Base-by-base conservation (phyloP, 2,329 filamentous ascomycete genomes). In the Amauroascus verrucosus region DNA sequence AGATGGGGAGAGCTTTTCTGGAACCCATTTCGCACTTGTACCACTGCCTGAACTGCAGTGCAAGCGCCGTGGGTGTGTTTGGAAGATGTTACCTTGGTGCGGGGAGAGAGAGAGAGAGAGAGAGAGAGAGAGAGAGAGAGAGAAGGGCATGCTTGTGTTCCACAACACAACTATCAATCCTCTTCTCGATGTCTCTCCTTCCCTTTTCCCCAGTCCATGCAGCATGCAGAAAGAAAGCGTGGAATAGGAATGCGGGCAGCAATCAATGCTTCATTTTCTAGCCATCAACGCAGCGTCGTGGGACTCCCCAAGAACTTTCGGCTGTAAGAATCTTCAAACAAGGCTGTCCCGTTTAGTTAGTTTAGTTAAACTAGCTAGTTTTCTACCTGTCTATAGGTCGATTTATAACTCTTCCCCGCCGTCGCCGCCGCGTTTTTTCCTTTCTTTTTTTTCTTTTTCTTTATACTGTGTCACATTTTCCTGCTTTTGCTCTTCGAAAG, bases 401-500 rank as follows among this genome's bases (percentile, higher is more conserved):
- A n/a, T n/a, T n/a, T n/a, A n/a, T n/a, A n/a, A n/a, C n/a, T n/a
- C n/a, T n/a, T n/a, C n/a, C n/a, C n/a, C n/a, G n/a, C n/a, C n/a
- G n/a, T n/a, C n/a, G n/a, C n/a, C n/a, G n/a, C n/a, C n/a, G n/a
- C n/a, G n/a, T 40, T n/a, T 33, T 50, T 41, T 14, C 18, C 9
- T 24, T 50, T 32, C 22, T 43, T 43, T 22, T 30, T 32, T 14
- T 49, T 38, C 24, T 4, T n/a, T 14, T 38, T 37, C 11, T 16
- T 41, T 40, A 40, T 49, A 30, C 33, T 24, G 37, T 50, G 48
- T 50, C 48, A 50, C 48, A 30, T 30, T 30, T 30, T 30, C 26
- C 9, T 30, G 4, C 33, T 20, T 41, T 13, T 22, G 38, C 33
- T 50, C 35, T 24, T 6, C 9, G n/a, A n/a, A n/a, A n/a, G n/a